These are phyloP conservation scores for Penicillium frequentans DNA, from an alignment of 2,329 filamentous ascomycete species.

Conservation along the genomic window DNA sequence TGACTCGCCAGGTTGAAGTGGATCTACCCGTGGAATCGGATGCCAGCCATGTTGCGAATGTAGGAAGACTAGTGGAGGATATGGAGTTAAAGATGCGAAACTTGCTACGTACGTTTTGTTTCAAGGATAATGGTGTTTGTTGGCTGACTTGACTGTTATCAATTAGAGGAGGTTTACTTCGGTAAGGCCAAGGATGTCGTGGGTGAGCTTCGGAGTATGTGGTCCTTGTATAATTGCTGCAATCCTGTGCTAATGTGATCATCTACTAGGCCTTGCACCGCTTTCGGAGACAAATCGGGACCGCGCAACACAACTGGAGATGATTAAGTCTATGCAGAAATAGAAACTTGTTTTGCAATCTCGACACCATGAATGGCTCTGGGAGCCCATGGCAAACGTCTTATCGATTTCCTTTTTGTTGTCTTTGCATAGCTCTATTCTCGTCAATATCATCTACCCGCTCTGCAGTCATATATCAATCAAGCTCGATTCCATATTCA, in stretches of 20 bases:
- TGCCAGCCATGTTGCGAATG: constrained; percentile 91
- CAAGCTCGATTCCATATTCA: background rate
- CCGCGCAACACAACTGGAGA: constrained; percentile 80
- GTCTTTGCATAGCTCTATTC: constrained; percentile 16
- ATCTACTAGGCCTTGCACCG: constrained; percentile 61
- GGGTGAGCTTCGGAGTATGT: constrained; percentile 81
- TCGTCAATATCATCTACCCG: background rate
- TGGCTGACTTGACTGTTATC: constrained; percentile 16
- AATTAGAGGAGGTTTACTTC: constrained; percentile 89
- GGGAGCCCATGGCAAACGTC: constrained; percentile 6
- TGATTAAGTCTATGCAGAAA: constrained; percentile 66
- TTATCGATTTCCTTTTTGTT: background rate
- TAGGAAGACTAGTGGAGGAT: constrained; percentile 91
- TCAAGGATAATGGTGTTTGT: background rate
- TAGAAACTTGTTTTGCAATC: constrained; percentile 21
- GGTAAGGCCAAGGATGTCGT: constrained; percentile 99
- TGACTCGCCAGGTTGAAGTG: constrained; percentile 94
- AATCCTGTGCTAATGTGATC: constrained; percentile 10
- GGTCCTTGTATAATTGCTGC: background rate
- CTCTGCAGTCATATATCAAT: background rate
- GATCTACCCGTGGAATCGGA: constrained; percentile 88
- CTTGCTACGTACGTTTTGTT: constrained; percentile 61
- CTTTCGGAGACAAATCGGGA: constrained; percentile 84
- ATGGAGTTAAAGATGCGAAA: constrained; percentile 99
- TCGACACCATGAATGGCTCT: background rate